Conservation (phyloP, 495 filamentous ascomycete genomes). For the Lentithecium fluviatile region DNA sequence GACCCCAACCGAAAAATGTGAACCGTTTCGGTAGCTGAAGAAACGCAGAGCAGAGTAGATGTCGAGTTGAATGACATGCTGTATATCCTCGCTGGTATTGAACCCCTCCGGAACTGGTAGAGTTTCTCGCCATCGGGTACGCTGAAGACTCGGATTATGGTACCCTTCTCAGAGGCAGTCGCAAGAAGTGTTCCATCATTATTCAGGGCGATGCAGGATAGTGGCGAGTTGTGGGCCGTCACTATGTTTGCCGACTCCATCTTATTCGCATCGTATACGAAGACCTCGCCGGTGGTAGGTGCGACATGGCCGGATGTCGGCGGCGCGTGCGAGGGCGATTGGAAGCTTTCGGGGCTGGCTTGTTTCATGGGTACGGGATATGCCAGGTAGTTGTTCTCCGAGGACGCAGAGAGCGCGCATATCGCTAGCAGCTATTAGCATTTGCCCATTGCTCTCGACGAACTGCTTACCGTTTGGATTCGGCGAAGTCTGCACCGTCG, state of each 20-base stretch:
- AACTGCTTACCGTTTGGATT: constrained; percentile 69
- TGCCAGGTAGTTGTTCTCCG: constrained; percentile 91
- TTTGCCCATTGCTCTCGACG: constrained; percentile 1
- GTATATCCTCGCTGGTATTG: constrained; percentile 89
- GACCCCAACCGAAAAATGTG: constrained; percentile 83
- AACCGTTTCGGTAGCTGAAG: constrained; percentile 94
- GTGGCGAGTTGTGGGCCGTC: constrained; percentile 89
- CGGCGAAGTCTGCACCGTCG: constrained; percentile 87
- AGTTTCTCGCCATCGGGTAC: constrained; percentile 86
- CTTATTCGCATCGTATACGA: constrained; percentile 84
- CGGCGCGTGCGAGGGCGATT: constrained; percentile 78
- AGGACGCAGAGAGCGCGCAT: constrained; percentile 87
- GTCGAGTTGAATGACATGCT: constrained; percentile 99
- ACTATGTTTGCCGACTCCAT: constrained; percentile 89
- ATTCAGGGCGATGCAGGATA: constrained; percentile 87
- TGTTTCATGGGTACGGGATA: constrained; percentile 79
- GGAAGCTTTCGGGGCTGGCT: constrained; percentile 62
- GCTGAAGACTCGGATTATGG: constrained; percentile 92
- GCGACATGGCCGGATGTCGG: constrained; percentile 71
- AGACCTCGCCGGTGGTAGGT: constrained; percentile 85
- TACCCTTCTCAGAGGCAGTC: constrained; percentile 95
- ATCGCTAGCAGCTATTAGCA: constrained; percentile 60
- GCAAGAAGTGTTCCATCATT: constrained; percentile 89
- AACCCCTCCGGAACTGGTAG: constrained; percentile 91
- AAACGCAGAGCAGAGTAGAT: constrained; percentile 89